Evolutionary conservation across 768 basidiomycete genomes (phyloP).

Genomic region (Stropharia rugosoannulata): DNA sequence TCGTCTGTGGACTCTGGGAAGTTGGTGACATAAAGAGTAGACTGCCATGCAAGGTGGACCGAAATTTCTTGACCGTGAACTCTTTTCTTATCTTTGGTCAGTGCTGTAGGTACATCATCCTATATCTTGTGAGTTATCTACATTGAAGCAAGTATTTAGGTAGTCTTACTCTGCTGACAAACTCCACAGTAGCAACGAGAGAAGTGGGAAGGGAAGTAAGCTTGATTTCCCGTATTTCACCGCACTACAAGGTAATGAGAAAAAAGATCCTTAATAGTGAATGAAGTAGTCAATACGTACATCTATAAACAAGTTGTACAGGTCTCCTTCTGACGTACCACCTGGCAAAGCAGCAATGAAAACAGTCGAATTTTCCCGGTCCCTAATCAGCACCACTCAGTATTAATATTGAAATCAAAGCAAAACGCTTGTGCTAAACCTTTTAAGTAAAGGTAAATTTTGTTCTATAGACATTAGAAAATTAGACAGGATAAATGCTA

Average conservation of each 20-base stretch:
- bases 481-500: neutral
- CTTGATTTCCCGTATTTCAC: conserved; percentile 81
- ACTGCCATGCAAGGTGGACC: conserved; percentile 91
- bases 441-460: conserved; percentile 51
- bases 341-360: conserved; percentile 75
- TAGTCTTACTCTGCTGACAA: conserved; percentile 56
- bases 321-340: conserved; percentile 58
- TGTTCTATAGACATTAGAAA: conserved; percentile 32
- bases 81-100: conserved; percentile 94
- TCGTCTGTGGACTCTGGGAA: conserved; percentile 89
- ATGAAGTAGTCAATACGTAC: conserved; percentile 37
- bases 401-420: neutral
- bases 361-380: conserved; percentile 93
- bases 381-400: conserved; percentile 44
- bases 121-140: conserved; percentile 22
- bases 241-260: conserved; percentile 58
- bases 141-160: neutral
- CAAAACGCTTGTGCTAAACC: conserved; percentile 36
- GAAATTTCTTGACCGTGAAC: conserved; percentile 72
- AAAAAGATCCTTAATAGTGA: neutral
- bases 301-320: conserved; percentile 81
- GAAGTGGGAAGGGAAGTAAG: conserved; percentile 58
- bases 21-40: conserved; percentile 94
- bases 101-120: conserved; percentile 81
- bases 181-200: conserved; percentile 87